Evolutionary conservation across 495 filamentous ascomycete genomes (phyloP).

Genomic region (Penicillium paradoxum): DNA sequence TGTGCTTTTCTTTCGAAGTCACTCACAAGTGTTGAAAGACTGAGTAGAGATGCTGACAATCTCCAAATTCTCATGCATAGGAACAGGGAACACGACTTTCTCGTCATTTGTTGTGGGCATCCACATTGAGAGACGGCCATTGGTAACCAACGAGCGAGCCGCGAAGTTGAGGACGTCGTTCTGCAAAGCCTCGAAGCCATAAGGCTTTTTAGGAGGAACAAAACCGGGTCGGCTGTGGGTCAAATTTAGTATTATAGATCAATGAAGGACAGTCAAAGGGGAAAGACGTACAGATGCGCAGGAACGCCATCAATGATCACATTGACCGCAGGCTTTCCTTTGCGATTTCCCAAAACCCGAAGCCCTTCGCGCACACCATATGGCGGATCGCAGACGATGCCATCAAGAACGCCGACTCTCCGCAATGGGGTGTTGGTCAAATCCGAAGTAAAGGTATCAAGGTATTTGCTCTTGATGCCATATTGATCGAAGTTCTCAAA

Average conservation of each 20-base stretch:
- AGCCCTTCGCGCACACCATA: constrained; percentile 96
- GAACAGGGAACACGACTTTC: constrained; percentile 65
- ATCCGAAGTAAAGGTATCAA: constrained; percentile 80
- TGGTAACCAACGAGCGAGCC: constrained; percentile 68
- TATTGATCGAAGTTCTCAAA: constrained; percentile 83
- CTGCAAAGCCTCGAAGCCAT: constrained; percentile 84
- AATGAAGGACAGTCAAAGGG: not conserved
- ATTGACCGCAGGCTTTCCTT: constrained; percentile 56
- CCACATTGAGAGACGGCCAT: constrained; percentile 86
- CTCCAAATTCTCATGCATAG: constrained; percentile 70
- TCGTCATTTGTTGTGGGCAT: constrained; percentile 91
- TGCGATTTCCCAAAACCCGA: constrained; percentile 73
- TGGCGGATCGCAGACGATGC: constrained; percentile 93
- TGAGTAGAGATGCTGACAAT: constrained; percentile 78
- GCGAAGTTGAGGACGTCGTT: constrained; percentile 85
- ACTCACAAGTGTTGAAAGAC: constrained; percentile 78
- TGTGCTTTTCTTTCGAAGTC: not conserved
- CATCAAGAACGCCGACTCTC: constrained; percentile 60
- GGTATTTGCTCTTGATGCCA: constrained; percentile 53
- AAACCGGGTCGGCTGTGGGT: constrained; percentile 61
- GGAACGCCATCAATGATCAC: constrained; percentile 65
- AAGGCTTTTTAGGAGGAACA: constrained; percentile 83
- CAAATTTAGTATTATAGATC: constrained; percentile 7
- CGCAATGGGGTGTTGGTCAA: constrained; percentile 83
- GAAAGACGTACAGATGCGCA: constrained; percentile 58